Percentiles rank a stretch among this genome's conserved stretches.
These are phyloP conservation scores for Russula sp. DNA, from an alignment of 768 basidiomycete genomes.

Conservation along the genomic window DNA sequence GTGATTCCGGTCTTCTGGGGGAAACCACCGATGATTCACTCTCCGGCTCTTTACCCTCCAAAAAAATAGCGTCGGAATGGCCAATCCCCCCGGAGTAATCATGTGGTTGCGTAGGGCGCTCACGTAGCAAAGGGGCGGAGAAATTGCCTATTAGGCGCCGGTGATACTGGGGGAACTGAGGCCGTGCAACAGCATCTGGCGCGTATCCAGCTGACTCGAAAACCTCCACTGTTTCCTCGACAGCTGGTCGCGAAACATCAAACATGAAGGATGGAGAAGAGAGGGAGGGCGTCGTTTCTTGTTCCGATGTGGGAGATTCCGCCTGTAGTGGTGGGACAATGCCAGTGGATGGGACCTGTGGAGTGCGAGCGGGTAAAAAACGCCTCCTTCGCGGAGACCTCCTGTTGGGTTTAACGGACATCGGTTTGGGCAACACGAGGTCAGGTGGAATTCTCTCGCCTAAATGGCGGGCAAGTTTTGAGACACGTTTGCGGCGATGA, in stretches of 20 bases:
- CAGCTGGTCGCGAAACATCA: not conserved
- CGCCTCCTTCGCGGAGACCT: not conserved
- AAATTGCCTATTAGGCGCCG: not conserved
- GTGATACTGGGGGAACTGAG: not conserved
- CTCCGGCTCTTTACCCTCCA: not conserved
- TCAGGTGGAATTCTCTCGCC: constrained; percentile 24
- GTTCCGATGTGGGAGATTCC: not conserved
- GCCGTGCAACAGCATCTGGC: not conserved
- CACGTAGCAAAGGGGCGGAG: not conserved
- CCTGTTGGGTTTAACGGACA: not conserved
- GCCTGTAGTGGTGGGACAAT: not conserved
- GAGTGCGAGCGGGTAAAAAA: not conserved
- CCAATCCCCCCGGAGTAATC: not conserved
- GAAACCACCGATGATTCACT: not conserved
- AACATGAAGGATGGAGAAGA: not conserved
- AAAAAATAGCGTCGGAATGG: not conserved
- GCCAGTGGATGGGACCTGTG: not conserved
- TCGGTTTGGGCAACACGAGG: constrained; percentile 13
- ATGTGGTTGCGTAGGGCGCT: not conserved
- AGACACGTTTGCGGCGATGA: constrained; percentile 24
- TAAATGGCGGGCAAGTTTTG: constrained; percentile 25
- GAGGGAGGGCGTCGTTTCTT: not conserved
- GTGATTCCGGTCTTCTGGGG: constrained; percentile 5
- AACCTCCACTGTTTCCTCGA: constrained; percentile 1
- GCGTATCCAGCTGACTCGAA: not conserved